Evolutionary conservation across 75 land plant species (phyloP).

Genomic region (Isoetes taiwanensis): DNA sequence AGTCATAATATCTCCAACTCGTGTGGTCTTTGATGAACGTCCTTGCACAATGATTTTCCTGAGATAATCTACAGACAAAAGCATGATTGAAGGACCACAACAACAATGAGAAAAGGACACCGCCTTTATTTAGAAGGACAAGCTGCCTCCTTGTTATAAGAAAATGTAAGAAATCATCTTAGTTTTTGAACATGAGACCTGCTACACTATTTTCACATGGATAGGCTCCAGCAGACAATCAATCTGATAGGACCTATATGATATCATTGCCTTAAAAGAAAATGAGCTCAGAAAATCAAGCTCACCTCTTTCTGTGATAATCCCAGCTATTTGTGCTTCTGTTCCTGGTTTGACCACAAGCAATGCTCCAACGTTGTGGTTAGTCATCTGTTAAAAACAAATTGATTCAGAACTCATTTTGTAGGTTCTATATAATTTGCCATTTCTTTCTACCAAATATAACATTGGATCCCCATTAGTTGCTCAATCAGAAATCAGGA

Average conservation of each 20-base stretch:
- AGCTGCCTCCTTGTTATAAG: too few relatives aligned
- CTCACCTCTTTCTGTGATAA: conserved; percentile 91
- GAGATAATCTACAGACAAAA: conserved; percentile 66
- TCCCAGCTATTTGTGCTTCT: conserved; percentile 68
- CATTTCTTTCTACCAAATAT: too few relatives aligned
- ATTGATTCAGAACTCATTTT: too few relatives aligned
- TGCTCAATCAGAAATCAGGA: too few relatives aligned
- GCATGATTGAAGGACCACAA: not conserved
- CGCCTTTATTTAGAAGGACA: not conserved
- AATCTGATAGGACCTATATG: not conserved
- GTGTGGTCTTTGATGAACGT: conserved; percentile 89
- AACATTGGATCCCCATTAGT: too few relatives aligned
- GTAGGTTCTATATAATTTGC: too few relatives aligned
- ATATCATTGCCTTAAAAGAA: not conserved
- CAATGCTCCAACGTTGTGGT: conserved; percentile 94
- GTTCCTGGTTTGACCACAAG: conserved; percentile 85
- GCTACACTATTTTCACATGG: not conserved
- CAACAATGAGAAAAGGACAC: not conserved
- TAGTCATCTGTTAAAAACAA: conserved; percentile 99
- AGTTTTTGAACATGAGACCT: not conserved
- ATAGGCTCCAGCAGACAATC: not conserved
- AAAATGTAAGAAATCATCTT: too few relatives aligned
- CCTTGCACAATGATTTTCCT: conserved; percentile 98
- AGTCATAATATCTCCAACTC: conserved; percentile 99
- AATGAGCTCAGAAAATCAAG: not conserved